Evolutionary conservation across 305 asterid species (phyloP), one percentile per base, ranked within the genome.

Genomic region (Andrographis paniculata): DNA sequence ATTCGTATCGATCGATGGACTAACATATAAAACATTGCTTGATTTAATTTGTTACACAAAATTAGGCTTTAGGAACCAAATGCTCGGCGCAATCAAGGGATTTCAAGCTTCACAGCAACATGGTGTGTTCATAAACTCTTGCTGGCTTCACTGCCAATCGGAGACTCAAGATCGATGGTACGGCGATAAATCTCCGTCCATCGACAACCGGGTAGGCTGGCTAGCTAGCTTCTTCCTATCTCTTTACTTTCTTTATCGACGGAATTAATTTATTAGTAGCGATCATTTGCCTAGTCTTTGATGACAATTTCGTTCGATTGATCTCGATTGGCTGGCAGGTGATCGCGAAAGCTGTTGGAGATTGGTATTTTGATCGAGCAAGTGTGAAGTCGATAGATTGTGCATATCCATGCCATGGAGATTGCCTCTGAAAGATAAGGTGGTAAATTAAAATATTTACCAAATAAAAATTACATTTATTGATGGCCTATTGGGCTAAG

Each of bases 91-190:
- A 11, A 62, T 74, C 17, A 58, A 39, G 61, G 65, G 56, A 39
- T 84, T 84, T 53, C 64, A 76, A 27, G 36, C 39, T 12, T 70
- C 67, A 5, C 52, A 38, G 23, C 75, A 66, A 55, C 78, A 65
- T 13, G 95, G 93, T 14, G 28, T 84, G 10, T 84, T 73, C 72
- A 45, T 84, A 55, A 84, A 84, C 67, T 80, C 94, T 23, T 84
- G 94, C 49, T 84, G 77, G 11, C 83, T 85, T 31, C 95, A 84
- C 50, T 78, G 95, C 70, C 95, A 80, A 66, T 75, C 95, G 0
- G 93, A 84, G 76, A 73, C 81, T 71, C 89, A 80, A 65, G 93
- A 84, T 39, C 75, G 81, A 0, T 84, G 95, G 95, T 76, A 73
- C 36, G 85, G 88, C 0, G 77, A 71, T 40, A 60, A 75, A 48